Conservation (phyloP, 2,329 filamentous ascomycete genomes). For the Akanthomyces muscarius region DNA sequence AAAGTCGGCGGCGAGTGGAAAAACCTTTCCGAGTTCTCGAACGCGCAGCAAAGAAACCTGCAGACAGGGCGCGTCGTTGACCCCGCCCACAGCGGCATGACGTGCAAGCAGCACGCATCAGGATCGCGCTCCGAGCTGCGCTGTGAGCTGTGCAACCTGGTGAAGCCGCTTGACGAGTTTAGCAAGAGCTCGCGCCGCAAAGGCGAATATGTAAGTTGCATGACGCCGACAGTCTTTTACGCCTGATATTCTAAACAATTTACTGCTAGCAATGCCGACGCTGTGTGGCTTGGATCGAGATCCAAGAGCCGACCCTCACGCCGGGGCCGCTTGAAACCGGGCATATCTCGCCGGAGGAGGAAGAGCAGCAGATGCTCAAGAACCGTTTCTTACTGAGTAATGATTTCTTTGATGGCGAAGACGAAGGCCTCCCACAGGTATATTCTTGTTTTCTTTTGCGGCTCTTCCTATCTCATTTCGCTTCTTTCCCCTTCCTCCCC, state of each 20-base stretch:
- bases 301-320: slow-evolving; percentile 32
- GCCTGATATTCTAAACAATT: neutral
- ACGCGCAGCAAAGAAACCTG: slow-evolving; percentile 29
- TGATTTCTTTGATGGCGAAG: neutral
- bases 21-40: slow-evolving; percentile 29
- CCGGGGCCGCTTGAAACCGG: slow-evolving; percentile 31
- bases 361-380: neutral
- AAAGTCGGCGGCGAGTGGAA: slow-evolving; percentile 23
- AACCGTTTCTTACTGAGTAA: neutral
- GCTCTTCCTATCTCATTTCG: no score
- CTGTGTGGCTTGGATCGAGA: slow-evolving; percentile 35
- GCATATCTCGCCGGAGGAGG: slow-evolving; percentile 32
- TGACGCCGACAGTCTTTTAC: neutral
- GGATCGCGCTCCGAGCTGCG: slow-evolving; percentile 24
- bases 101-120: slow-evolving; percentile 32
- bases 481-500: no score
- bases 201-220: slow-evolving; percentile 29
- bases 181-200: slow-evolving; percentile 27
- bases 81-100: slow-evolving; percentile 33
- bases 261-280: slow-evolving; percentile 30
- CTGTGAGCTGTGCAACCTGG: slow-evolving; percentile 31
- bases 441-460: no score
- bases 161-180: slow-evolving; percentile 29
- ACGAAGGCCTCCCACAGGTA: slow-evolving; percentile 6
- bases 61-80: slow-evolving; percentile 23